Evolutionary conservation across 2,329 filamentous ascomycete species (phyloP), one percentile per base, ranked within the genome.

Genomic region (Diaporthe helianthi): DNA sequence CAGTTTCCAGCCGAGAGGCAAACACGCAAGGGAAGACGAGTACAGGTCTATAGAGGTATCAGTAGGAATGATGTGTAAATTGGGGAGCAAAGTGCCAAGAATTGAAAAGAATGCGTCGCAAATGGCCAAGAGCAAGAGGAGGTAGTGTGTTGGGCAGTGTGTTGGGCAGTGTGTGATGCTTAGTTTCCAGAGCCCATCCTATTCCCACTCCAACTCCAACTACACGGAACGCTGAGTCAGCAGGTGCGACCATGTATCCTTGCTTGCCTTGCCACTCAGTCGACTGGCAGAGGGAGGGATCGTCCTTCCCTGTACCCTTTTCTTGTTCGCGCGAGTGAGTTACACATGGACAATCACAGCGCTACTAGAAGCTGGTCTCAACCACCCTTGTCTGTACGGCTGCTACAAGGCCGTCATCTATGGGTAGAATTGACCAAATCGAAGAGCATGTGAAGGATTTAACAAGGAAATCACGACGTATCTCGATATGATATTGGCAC

Each of bases 181-280:
- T 46, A 19, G 44, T 36, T 49, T 36, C 58, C 36, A 63, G 58
- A 63, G 49, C 26, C 58, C 9, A 49, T 49, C 15, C 44, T 12
- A 63, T 63, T 63, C 31, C 58, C 38, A 61, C 47, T 61, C 44
- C 58, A 26, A 63, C 29, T 44, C 29, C 36, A 58, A 15, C n/a
- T 47, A 12, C 55, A 53, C 31, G 58, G 58, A 44, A 33, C n/a
- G 58, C 41, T 63, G 58, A 63, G 58, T 63, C 58, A 63, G 44
- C 58, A 36, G 1, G 19, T 33, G 29, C n/a, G 9, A n/a, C 19
- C 44, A 17, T 63, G 44, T 22, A 29, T 26, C 24, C 41, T 58
- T 54, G 52, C 31, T 4, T 33, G 31, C 31, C 31, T 33, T n/a
- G 41, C 54, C 36, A 58, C 54, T 31, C 22, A 26, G 52, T 55